Base-by-base conservation (phyloP, 2,329 filamentous ascomycete genomes). In the Calycina herbarum region DNA sequence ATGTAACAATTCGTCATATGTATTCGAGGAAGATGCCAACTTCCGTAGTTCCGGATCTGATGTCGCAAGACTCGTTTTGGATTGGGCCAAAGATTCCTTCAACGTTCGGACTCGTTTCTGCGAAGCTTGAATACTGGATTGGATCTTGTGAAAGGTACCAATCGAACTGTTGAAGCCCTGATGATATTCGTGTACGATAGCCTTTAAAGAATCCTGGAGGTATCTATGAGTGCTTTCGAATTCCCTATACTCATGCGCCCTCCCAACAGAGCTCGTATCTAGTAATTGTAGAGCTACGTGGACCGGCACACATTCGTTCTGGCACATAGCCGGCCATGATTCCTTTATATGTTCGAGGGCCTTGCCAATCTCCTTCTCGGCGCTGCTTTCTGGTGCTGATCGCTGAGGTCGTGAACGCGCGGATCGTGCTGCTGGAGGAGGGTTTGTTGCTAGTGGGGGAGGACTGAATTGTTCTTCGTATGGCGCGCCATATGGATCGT, bases 81-180 rank as follows among this genome's bases (percentile, higher is more conserved):
- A 90, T 63, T 88, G 85, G 15, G 89, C 85, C 65, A 99, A 82
- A n/a, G 92, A 93, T 65, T 93, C 88, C 77, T 94, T 95, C 68
- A 99, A 82, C 13, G 84, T 82, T 66, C 94, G 88, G 63, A 99
- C 92, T 67, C 93, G 88, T 73, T 89, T 89, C 78, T 99, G 95
- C 17, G 93, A 97, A 61, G 87, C 83, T 73, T 94, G 91, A 70
- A 99, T 95, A 78, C 93, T 97, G 62, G 89, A 88, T 78, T 99
- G 95, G 68, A 99, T 99, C 79, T 96, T 97, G 82, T 99, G 96
- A 76, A 98, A 99, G 24, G 94, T 98, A 77, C 94, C 95, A 69
- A 99, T 98, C 61, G 94, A 97, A 78, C 93, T 97, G 80, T 98
- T 99, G 84, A 99, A 99, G 58, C 95, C 96, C 78, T 99, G 95